Percentiles rank a stretch among this genome's conserved stretches.
phyloP scores from a whole-genome alignment of 495 filamentous ascomycete species.

The Trichocladium uniseriatum region DNA sequence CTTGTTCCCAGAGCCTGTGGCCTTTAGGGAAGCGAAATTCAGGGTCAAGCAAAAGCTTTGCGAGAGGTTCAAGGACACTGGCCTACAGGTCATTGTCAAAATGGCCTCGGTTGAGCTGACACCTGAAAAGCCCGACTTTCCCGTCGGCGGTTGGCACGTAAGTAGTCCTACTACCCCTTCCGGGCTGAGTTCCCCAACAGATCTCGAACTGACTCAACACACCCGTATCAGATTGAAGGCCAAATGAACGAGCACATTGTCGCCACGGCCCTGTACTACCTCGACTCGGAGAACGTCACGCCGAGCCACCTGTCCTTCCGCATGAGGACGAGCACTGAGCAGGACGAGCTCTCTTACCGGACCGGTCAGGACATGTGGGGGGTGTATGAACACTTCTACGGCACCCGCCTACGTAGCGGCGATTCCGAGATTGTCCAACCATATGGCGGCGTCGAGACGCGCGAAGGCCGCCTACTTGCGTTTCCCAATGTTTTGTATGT shows the following conservation, averaged over 20 bases:
- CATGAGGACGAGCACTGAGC: slow-evolving; percentile 26
- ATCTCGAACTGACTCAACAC: slow-evolving; percentile 11
- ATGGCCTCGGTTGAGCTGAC: slow-evolving; percentile 53
- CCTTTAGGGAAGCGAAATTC: slow-evolving; percentile 25
- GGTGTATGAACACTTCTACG: slow-evolving; percentile 21
- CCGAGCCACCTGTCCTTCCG: slow-evolving; percentile 45
- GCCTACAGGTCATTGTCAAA: slow-evolving; percentile 57
- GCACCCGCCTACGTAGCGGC: slow-evolving; percentile 2
- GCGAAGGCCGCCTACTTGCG: slow-evolving; percentile 29
- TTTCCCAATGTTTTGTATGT: slow-evolving; percentile 34
- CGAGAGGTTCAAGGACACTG: slow-evolving; percentile 30
- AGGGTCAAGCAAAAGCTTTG: slow-evolving; percentile 19
- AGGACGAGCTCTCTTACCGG: neutral
- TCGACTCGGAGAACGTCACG: slow-evolving; percentile 53
- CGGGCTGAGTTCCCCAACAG: too few relatives aligned
- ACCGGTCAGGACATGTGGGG: slow-evolving; percentile 17
- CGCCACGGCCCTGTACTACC: slow-evolving; percentile 52
- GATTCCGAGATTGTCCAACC: slow-evolving; percentile 19
- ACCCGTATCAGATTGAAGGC: slow-evolving; percentile 34
- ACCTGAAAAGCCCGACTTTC: slow-evolving; percentile 43
- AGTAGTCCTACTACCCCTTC: slow-evolving; percentile 12
- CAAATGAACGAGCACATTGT: slow-evolving; percentile 51
- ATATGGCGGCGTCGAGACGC: slow-evolving; percentile 26
- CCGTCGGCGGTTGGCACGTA: slow-evolving; percentile 31
- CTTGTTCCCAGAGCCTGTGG: slow-evolving; percentile 3